A percentile compares a stretch with the other conserved stretches of the same genome.
Conservation (phyloP, 345 rosid genomes). For the Brassica napus region Da-Ae NC_063446.1:36423001-36423500, state of each 20-base stretch:
- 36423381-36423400: conserved; percentile 57
- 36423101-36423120: not conserved
- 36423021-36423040: conserved; percentile 48
- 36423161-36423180: not conserved
- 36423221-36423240: not conserved
- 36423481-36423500: conserved; percentile 56
- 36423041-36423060: conserved; percentile 9
- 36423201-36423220: not conserved
- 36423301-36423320: conserved; percentile 7
- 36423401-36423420: conserved; percentile 69
- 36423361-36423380: conserved; percentile 48
- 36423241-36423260: conserved; percentile 9
- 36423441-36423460: conserved; percentile 70
- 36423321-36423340: conserved; percentile 51
- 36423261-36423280: not conserved
- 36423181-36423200: not conserved
- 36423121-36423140: not conserved
- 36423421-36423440: conserved; percentile 59
- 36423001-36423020: conserved; percentile 73
- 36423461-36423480: conserved; percentile 63
- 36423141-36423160: not conserved
- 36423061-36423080: not conserved
- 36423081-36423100: too few relatives aligned
- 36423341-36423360: conserved; percentile 50
- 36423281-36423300: conserved; percentile 1